Conservation (phyloP, 108 stramenopile species). For the Nitzschia sp. region DNA sequence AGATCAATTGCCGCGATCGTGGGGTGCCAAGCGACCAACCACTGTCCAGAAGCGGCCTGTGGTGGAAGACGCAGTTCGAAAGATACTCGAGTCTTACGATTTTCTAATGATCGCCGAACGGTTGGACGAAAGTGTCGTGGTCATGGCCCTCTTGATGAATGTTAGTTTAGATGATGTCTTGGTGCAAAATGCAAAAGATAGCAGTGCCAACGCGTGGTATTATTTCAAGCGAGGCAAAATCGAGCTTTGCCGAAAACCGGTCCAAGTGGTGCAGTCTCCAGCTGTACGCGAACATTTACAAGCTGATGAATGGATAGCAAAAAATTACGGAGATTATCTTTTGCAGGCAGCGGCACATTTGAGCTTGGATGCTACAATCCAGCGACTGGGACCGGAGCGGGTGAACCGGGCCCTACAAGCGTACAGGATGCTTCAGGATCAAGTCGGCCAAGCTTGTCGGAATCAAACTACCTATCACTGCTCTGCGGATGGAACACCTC, state of each 20-base stretch:
- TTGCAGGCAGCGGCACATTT: slow-evolving; percentile 37
- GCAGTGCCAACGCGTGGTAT: slow-evolving; percentile 1
- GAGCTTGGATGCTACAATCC: slow-evolving; percentile 61
- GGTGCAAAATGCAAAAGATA: slow-evolving; percentile 7
- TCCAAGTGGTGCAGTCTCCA: slow-evolving; percentile 2
- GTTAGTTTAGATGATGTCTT: slow-evolving; percentile 29
- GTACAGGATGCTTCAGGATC: slow-evolving; percentile 14
- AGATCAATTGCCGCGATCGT: not conserved
- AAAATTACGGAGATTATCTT: slow-evolving; percentile 46
- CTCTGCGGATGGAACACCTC: not conserved
- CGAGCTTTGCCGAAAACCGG: slow-evolving; percentile 25
- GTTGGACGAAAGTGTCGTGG: slow-evolving; percentile 40
- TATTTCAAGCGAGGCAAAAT: not conserved
- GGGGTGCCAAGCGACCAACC: slow-evolving; percentile 1
- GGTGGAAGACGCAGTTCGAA: slow-evolving; percentile 3
- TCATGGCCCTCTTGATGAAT: slow-evolving; percentile 22
- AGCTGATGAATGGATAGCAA: slow-evolving; percentile 29
- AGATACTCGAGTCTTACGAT: slow-evolving; percentile 40
- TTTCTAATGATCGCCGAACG: slow-evolving; percentile 39
- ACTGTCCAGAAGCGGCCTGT: slow-evolving; percentile 1
- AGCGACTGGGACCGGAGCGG: slow-evolving; percentile 33
- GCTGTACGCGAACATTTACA: slow-evolving; percentile 7
- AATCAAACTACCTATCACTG: slow-evolving; percentile 19
- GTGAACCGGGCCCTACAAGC: slow-evolving; percentile 33
- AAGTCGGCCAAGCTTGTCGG: slow-evolving; percentile 12